Conservation (phyloP, 1,284 basidiomycete species). For the Tetrapyrgos nigripes region DNA sequence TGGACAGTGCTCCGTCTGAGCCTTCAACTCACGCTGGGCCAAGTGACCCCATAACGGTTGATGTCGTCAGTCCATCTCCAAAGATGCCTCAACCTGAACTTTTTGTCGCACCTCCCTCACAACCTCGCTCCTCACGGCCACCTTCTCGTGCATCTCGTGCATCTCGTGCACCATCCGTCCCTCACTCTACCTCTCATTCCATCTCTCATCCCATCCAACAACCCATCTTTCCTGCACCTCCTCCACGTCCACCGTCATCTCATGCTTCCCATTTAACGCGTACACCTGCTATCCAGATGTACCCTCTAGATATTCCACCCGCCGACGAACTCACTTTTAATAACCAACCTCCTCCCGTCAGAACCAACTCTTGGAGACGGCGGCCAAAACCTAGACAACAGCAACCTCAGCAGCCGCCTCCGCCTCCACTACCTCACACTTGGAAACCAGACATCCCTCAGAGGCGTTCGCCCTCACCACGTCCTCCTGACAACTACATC, state of each 20-base stretch:
- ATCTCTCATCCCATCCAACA: background rate
- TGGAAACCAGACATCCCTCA: conserved; percentile 1
- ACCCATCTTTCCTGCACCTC: background rate
- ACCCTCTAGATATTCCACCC: conserved; percentile 14
- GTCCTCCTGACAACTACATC: conserved; percentile 28
- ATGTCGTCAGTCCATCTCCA: too few relatives aligned
- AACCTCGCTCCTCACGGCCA: background rate
- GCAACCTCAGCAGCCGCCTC: background rate
- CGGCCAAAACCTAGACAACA: background rate
- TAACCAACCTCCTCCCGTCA: conserved; percentile 4
- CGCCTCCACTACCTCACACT: background rate
- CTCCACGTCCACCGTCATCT: background rate
- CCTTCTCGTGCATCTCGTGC: background rate
- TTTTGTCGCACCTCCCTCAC: too few relatives aligned
- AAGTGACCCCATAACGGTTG: too few relatives aligned
- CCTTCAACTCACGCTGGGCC: too few relatives aligned
- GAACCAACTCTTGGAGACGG: conserved; percentile 8
- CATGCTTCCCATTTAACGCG: conserved; percentile 3
- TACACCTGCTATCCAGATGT: conserved; percentile 16
- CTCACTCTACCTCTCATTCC: background rate
- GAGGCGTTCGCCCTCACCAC: conserved; percentile 14
- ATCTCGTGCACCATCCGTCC: background rate
- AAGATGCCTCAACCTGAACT: background rate
- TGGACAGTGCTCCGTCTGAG: too few relatives aligned
- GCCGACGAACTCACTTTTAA: conserved; percentile 12